Evolutionary conservation across 106 monocot species (phyloP), one percentile per base, ranked within the genome.

Genomic region (Dioscorea dumetorum): DNA sequence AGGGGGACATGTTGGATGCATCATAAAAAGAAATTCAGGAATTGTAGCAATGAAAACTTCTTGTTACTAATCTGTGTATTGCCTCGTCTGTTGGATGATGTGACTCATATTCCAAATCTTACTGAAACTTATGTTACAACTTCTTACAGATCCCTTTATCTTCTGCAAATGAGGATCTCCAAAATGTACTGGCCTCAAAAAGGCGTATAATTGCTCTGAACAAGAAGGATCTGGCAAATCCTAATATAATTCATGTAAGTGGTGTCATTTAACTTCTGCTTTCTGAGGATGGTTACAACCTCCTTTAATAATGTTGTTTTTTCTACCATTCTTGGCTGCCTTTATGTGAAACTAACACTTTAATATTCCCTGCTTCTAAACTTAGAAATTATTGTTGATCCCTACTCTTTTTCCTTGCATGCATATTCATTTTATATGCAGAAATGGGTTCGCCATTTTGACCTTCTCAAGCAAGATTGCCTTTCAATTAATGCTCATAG

Each of bases 211-310:
- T 91, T 78, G 91, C 91, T 73, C 67, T 97, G 48, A 97, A 97
- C 58, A 97, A 97, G 80, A 97, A 91, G 66, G 95, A 97, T 80
- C 74, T 97, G 61, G 95, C 95, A 48, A 97, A 91, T 68, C 79
- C 83, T 22, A 97, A 97, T 74, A 84, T 97, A 34, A 85, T 97
- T 80, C 79, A 79, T 72, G 95, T 97, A 76, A 80, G 82, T 72
- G 19, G 31, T 76, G 2, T 48, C 50, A 18, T 35, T 49, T 9
- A 67, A 20, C 51, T 22, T 41, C 41, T 41, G 9, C 2, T 6
- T 10, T 41, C 28, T 28, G 28, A 41, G 41, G 41, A 41, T 41
- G 10, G 41, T 6, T 41, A 41, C 41, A 3, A 41, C 41, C 41
- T 41, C 41, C 41, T 41, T 41, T 6, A 13, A 15, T 49, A 19